Evolutionary conservation across 2,329 filamentous ascomycete genomes (phyloP), one percentile per base, ranked within the genome.

Genomic region (Oidium heveae): DNA sequence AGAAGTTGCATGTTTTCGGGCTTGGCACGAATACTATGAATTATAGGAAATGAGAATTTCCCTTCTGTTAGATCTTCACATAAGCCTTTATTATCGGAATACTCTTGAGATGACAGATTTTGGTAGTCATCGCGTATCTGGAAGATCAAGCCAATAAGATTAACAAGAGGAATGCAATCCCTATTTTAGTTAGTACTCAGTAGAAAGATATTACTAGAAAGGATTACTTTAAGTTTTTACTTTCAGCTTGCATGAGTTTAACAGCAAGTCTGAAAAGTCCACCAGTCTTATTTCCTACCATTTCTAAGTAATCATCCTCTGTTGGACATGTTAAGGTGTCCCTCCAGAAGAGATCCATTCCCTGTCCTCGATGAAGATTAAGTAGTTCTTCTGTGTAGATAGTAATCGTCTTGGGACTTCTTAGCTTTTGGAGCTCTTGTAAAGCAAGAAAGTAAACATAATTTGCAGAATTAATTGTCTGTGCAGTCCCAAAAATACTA

Each of bases 41-140:
- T 94, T 63, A 96, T 81, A 43, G 88, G 87, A 66, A 95, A 95
- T 28, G 83, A 89, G 71, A 95, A 95, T 73, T 96, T 96, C 59
- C 89, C 89, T 70, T 96, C 91, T 0, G 87, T 95, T 61, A 96
- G 70, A 68, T 96, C 91, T 70, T 96, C 89, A 67, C 86, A 94
- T 61, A 94, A 76, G 52, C 89, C 91, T 71, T 96, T 96, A 68
- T 94, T 89, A 59, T 82, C 73, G 39, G 80, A 80, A 71, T 95
- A 95, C 63, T 80, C 74, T n/a, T 70, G 71, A 18, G 74, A 77
- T 33, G 74, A 76, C 46, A 98, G 78, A 66, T 96, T 96, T 67
- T 87, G 79, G 70, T 94, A 94, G 73, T 98, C 91, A 70, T 89
- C 85, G 61, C 84, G 78, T 68, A 94, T 91, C 68, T 94, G 86